Base-by-base conservation (phyloP, 2,329 filamentous ascomycete genomes). In the Penicillium sp. region DNA sequence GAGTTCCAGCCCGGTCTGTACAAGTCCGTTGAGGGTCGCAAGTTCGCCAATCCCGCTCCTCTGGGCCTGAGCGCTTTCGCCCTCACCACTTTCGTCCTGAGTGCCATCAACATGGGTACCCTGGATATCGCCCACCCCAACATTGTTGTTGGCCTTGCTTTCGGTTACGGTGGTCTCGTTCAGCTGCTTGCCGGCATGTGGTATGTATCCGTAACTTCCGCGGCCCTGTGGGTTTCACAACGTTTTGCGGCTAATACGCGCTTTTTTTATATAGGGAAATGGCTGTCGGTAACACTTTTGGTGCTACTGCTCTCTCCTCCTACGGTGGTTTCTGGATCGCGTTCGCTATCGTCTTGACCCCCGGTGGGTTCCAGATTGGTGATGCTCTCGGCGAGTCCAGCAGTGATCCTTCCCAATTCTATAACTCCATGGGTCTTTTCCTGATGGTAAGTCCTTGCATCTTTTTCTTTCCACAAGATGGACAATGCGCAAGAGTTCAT, bases 181-280 rank as follows among this genome's bases (percentile, higher is more conserved):
- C 87, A 93, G 73, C 75, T 91, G 44, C 74, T 88, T 21, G 84
- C 87, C 57, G 87, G 87, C 73, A 93, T 91, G 87, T 93, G 87
- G 87, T 88, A 77, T 56, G 72, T 72, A 47, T 40, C 37, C 13
- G 10, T 33, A 38, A 17, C 17, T 26, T 17, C 42, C 24, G 24
- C 8, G 15, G 9, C 15, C 38, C 8, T 5, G 21, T 2, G 32
- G 34, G 34, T 45, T 38, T 45, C 32, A 9, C 13, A 15, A 17
- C 22, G 19, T 17, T 32, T 17, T 9, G 40, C 28, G 13, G 43
- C 15, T 15, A 47, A 46, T 7, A 19, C 21, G 13, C 28, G 37
- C 4, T 45, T 15, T 4, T 44, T 39, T 31, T 21, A n/a, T 42
- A 15, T 55, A 88, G 85, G 85, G 87, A 91, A 73, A 87, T 91